Evolutionary conservation across 768 basidiomycete genomes (phyloP), one percentile per base, ranked within the genome.

Genomic region (Serendipita vermifera): DNA sequence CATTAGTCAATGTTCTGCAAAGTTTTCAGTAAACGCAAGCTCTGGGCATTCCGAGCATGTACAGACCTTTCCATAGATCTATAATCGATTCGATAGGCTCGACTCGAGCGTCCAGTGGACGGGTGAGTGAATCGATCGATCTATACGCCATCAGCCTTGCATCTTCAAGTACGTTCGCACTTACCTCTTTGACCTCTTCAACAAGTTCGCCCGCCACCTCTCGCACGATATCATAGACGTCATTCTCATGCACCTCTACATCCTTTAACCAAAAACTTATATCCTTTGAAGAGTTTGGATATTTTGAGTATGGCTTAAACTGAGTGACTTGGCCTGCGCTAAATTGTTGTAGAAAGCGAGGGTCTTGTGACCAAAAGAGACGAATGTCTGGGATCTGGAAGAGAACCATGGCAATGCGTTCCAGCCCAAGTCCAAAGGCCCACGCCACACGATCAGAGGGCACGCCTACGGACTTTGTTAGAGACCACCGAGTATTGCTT

Each of bases 311-410:
- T 0, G 90, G 81, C 64, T 82, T 81, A 77, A 98, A 99, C 1
- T 80, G 77, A 9, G 76, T 79, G 61, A 99, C 86, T 58, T 81
- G 68, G 6, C 84, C 88, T 39, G 78, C 72, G 36, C 74, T 69
- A 68, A 99, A 99, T 63, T 99, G 96, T 11, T 79, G 76, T 26
- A 85, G 72, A 76, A 99, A 99, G 11, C 93, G 83, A 15, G 77
- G 63, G 64, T 99, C 96, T 48, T 71, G 70, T 2, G 92, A 92
- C 96, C 96, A 99, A 76, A 99, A 99, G 13, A 99, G 74, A 15
- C 96, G 85, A 66, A 99, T 98, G 68, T 99, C 96, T 6, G 94
- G 96, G 54, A 99, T 94, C 13, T 83, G 84, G 72, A 85, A 98
- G 43, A 99, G 79, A 59, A 98, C 81, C 96, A 99, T 99, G 14